Evolutionary conservation across 1,284 basidiomycete genomes (phyloP).

Genomic region (Trametes versicolor): DNA sequence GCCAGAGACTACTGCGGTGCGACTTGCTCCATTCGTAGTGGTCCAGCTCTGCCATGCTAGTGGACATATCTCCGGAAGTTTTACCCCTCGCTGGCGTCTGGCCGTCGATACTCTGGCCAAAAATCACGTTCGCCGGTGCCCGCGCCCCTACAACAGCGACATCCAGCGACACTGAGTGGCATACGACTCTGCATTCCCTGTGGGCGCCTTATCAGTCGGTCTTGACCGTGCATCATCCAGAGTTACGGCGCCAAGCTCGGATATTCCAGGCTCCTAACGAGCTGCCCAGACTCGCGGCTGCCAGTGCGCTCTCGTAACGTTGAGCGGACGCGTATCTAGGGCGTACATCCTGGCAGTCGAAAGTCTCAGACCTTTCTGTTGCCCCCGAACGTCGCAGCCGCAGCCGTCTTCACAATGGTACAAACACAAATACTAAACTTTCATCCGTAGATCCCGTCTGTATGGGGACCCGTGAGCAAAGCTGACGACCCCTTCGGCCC

Average conservation of each 20-base stretch:
- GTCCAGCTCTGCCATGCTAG: not conserved
- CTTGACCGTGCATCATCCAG: not conserved
- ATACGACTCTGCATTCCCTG: not conserved
- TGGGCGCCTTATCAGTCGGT: not conserved
- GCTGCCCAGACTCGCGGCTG: not conserved
- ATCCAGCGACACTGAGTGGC: not conserved
- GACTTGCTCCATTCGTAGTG: not conserved
- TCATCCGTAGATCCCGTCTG: constrained; percentile 77
- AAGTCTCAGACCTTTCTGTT: not conserved
- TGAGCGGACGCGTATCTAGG: not conserved
- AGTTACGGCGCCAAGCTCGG: constrained; percentile 1
- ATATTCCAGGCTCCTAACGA: not conserved
- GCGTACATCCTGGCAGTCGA: too few species aligned
- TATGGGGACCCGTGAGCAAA: constrained; percentile 94
- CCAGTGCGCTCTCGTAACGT: not conserved
- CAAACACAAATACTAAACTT: not conserved
- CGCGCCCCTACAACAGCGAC: not conserved
- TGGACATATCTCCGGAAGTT: constrained; percentile 13
- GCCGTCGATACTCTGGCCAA: not conserved
- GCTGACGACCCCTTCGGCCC: constrained; percentile 91
- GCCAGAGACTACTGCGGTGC: not conserved
- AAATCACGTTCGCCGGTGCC: not conserved
- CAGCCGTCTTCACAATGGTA: too few species aligned
- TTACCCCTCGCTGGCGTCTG: constrained; percentile 12
- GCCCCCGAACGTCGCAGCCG: not conserved